Percentiles rank a stretch among this genome's conserved stretches.
Evolutionary conservation across 2,329 filamentous ascomycete species (phyloP).

Genomic region (Onygena corvina): DNA sequence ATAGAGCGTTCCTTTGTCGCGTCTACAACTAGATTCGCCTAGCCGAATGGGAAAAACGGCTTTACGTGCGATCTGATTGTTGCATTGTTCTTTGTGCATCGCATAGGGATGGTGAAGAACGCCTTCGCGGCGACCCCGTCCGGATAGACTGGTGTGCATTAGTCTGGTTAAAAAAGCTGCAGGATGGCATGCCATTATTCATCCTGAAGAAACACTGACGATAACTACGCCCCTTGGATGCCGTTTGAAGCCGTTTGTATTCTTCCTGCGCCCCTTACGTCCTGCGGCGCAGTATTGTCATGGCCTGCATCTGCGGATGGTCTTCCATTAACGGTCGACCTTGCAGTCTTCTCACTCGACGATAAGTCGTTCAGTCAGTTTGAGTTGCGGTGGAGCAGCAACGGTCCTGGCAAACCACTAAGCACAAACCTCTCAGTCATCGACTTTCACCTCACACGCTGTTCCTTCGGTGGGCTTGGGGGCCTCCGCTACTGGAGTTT

Average conservation of each 20-base stretch:
- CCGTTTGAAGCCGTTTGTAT: slow-evolving; percentile 2
- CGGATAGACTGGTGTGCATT: not conserved
- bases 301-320: slow-evolving; percentile 1
- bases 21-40: no score
- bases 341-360: not conserved
- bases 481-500: slow-evolving; percentile 2
- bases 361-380: not conserved
- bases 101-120: not conserved
- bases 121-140: not conserved
- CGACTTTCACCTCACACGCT: not conserved
- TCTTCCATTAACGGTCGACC: not conserved
- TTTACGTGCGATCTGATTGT: not conserved
- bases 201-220: not conserved
- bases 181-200: not conserved
- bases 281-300: not conserved
- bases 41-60: no score
- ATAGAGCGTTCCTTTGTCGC: not conserved
- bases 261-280: not conserved
- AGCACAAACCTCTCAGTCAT: not conserved
- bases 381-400: not conserved
- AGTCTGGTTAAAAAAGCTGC: slow-evolving; percentile 3
- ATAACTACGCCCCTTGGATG: not conserved
- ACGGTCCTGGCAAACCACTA: not conserved
- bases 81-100: not conserved
- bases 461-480: slow-evolving; percentile 3